These are phyloP conservation scores for Clitopilus passeckerianus DNA, from an alignment of 768 basidiomycete species.

Conservation along the genomic window DNA sequence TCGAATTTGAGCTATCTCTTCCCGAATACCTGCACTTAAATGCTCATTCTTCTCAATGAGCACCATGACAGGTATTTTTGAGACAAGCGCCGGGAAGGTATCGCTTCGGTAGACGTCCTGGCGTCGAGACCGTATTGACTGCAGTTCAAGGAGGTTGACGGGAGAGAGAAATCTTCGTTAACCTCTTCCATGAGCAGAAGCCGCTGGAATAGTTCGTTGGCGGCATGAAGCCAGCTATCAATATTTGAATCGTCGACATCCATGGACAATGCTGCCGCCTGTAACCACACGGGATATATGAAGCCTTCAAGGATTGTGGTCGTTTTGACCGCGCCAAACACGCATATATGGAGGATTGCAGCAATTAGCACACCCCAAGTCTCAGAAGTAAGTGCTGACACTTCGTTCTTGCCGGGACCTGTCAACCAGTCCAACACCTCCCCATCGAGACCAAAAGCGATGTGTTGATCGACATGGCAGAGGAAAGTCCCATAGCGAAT, in stretches of 20 bases:
- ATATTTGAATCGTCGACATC: constrained; percentile 34
- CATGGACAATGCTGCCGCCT: constrained; percentile 36
- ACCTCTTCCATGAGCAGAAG: constrained; percentile 54
- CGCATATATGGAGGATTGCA: constrained; percentile 59
- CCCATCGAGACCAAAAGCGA: constrained; percentile 67
- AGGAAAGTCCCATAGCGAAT: constrained; percentile 68
- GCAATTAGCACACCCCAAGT: constrained; percentile 64
- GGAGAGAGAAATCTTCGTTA: constrained; percentile 31
- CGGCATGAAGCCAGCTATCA: constrained; percentile 51
- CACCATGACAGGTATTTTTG: constrained; percentile 64
- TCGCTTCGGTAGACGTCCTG: constrained; percentile 63
- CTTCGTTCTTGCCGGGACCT: constrained; percentile 61
- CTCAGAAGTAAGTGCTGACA: constrained; percentile 52
- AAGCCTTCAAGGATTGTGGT: constrained; percentile 71
- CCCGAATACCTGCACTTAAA: constrained; percentile 45
- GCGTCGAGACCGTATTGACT: constrained; percentile 64
- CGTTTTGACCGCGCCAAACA: constrained; percentile 63
- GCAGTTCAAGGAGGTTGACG: constrained; percentile 56
- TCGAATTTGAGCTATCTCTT: constrained; percentile 47
- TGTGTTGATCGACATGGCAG: constrained; percentile 69
- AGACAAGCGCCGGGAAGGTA: constrained; percentile 60
- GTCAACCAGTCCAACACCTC: constrained; percentile 70
- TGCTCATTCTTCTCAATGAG: constrained; percentile 59
- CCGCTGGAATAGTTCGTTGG: constrained; percentile 56
- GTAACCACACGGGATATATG: constrained; percentile 75